A percentile compares a stretch with the other conserved stretches of the same genome.
Evolutionary conservation across 257 asterid genomes (phyloP).

Genomic region (Jaltomata sinuosa): DNA sequence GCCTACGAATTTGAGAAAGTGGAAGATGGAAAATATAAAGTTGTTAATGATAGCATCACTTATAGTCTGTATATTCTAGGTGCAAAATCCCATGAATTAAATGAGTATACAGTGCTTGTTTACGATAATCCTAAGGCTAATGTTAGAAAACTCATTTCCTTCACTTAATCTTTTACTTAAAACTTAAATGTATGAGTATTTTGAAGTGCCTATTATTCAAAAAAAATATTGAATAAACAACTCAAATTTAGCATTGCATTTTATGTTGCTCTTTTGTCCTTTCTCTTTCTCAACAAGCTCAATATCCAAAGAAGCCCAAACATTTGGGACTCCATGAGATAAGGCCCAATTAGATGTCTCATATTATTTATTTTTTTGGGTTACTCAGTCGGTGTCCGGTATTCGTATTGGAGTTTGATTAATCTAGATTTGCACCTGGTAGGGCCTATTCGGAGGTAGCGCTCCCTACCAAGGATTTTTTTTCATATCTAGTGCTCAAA

Average conservation of each 20-base stretch:
- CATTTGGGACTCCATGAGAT: too few species aligned
- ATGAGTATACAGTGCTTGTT: neutral
- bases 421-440: too few species aligned
- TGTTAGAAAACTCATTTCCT: conserved; percentile 6
- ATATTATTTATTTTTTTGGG: too few species aligned
- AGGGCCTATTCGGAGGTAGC: too few species aligned
- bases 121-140: neutral
- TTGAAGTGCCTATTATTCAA: too few species aligned
- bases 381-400: too few species aligned
- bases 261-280: neutral
- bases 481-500: too few species aligned
- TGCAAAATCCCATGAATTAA: neutral
- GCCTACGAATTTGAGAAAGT: neutral
- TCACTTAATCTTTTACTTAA: neutral
- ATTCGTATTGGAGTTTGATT: too few species aligned
- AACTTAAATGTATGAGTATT: too few species aligned
- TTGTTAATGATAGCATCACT: neutral
- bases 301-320: too few species aligned
- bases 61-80: neutral
- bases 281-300: neutral
- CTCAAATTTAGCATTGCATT: neutral
- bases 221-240: neutral
- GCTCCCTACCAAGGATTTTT: too few species aligned
- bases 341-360: too few species aligned
- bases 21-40: conserved; percentile 1